Percentiles rank a stretch among this genome's conserved stretches.
phyloP scores from a whole-genome alignment of 2,329 filamentous ascomycete genomes.

The Talaromyces piceae region DNA sequence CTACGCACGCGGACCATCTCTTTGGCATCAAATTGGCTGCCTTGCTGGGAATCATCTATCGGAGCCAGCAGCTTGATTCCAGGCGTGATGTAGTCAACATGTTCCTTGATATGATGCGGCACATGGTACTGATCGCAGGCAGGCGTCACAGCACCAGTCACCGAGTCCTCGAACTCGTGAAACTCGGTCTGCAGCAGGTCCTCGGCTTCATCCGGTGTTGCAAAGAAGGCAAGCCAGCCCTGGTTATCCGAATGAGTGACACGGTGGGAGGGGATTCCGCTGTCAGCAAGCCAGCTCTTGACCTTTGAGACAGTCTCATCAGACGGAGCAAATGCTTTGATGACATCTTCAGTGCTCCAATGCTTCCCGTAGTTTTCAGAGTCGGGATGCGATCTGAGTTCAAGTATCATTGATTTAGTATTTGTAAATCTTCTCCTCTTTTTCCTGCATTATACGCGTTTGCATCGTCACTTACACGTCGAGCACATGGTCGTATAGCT shows the following conservation, averaged over 20 bases:
- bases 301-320: constrained; percentile 44
- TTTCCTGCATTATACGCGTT: no score
- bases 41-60: constrained; percentile 15
- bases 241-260: constrained; percentile 45
- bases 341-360: constrained; percentile 37
- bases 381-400: constrained; percentile 26
- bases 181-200: constrained; percentile 48
- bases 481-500: constrained; percentile 7
- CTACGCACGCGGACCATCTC: neutral
- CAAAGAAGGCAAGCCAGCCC: constrained; percentile 50
- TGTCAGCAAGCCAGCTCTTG: constrained; percentile 45
- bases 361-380: constrained; percentile 38
- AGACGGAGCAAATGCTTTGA: constrained; percentile 36
- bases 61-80: constrained; percentile 43
- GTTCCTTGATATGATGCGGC: constrained; percentile 39
- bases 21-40: constrained; percentile 16
- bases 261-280: constrained; percentile 44
- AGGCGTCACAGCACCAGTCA: constrained; percentile 21
- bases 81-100: constrained; percentile 52
- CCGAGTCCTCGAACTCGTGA: constrained; percentile 42
- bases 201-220: constrained; percentile 48
- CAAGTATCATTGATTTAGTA: neutral
- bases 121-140: constrained; percentile 42
- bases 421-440: neutral
- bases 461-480: constrained; percentile 7